Percentiles rank a stretch among this genome's conserved stretches.
These are phyloP conservation scores for Heliosperma pusillum DNA, from an alignment of 148 eudicot species.

Conservation along the genomic window DNA sequence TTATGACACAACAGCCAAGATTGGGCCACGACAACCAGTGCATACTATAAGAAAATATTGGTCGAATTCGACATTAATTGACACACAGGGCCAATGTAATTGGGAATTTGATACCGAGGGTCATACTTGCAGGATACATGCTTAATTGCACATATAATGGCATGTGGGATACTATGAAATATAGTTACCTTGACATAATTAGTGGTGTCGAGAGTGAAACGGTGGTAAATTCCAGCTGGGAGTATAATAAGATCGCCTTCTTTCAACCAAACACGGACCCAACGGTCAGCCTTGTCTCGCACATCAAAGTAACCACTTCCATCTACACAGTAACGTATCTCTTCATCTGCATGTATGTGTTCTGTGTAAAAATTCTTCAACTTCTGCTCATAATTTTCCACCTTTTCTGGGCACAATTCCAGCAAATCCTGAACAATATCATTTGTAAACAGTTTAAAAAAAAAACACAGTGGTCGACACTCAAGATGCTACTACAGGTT, in stretches of 20 bases:
- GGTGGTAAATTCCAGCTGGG: constrained; percentile 96
- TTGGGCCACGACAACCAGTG: not conserved
- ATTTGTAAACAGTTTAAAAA: not conserved
- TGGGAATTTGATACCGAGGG: not conserved
- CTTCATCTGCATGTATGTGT: constrained; percentile 89
- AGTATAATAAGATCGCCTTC: constrained; percentile 76
- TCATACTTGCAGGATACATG: not conserved
- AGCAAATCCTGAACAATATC: constrained; percentile 60
- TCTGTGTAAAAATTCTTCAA: constrained; percentile 83
- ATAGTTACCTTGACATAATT: constrained; percentile 52
- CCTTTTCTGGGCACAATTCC: constrained; percentile 86
- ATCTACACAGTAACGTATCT: constrained; percentile 87
- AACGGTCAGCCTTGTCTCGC: constrained; percentile 77
- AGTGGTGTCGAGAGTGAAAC: constrained; percentile 64
- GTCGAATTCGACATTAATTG: not conserved
- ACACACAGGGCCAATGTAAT: not conserved
- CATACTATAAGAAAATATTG: not conserved
- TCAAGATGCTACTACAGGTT: no score
- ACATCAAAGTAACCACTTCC: constrained; percentile 96
- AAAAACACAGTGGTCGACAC: not conserved
- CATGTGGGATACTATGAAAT: not conserved
- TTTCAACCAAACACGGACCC: constrained; percentile 81
- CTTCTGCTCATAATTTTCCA: constrained; percentile 89
- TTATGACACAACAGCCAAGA: not conserved
- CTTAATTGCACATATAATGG: constrained; percentile 4